These are phyloP conservation scores for Bacterosira constricta DNA, from an alignment of 108 stramenopile genomes.

Conservation along the genomic window DNA sequence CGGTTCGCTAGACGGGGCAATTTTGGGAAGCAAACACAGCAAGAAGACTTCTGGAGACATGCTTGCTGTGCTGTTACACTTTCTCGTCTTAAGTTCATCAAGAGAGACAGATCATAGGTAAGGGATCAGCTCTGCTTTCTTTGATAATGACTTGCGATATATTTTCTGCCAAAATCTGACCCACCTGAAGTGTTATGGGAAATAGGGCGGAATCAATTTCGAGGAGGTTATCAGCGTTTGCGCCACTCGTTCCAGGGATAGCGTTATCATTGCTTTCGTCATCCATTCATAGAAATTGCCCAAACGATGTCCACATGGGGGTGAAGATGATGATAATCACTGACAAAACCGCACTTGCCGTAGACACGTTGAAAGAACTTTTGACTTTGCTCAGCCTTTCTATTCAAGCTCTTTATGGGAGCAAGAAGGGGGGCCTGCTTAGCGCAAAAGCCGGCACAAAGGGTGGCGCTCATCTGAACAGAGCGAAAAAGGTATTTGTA, in stretches of 20 bases:
- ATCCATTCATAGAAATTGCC: constrained; percentile 16
- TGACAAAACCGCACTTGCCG: constrained; percentile 23
- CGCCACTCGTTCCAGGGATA: constrained; percentile 77
- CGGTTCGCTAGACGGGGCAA: constrained; percentile 63
- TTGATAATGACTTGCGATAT: too few species aligned
- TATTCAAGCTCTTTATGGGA: constrained; percentile 55
- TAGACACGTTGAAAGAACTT: constrained; percentile 35
- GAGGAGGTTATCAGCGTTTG: constrained; percentile 69
- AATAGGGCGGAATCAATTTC: constrained; percentile 61
- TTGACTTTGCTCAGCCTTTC: constrained; percentile 45
- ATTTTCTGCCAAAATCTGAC: too few species aligned
- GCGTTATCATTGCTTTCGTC: constrained; percentile 63
- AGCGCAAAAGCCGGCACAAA: constrained; percentile 28
- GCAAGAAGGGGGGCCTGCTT: constrained; percentile 39
- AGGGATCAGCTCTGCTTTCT: too few species aligned
- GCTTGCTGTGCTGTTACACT: constrained; percentile 21
- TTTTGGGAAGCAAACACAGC: constrained; percentile 15
- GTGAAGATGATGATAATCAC: constrained; percentile 16
- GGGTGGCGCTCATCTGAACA: constrained; percentile 15
- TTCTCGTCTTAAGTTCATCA: constrained; percentile 39
- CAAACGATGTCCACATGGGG: not conserved
- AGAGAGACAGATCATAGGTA: constrained; percentile 28
- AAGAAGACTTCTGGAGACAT: constrained; percentile 1
- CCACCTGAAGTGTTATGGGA: too few species aligned
- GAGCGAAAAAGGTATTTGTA: constrained; percentile 36